Evolutionary conservation across 2,329 filamentous ascomycete species (phyloP).

Genomic region (Fusarium concolor): DNA sequence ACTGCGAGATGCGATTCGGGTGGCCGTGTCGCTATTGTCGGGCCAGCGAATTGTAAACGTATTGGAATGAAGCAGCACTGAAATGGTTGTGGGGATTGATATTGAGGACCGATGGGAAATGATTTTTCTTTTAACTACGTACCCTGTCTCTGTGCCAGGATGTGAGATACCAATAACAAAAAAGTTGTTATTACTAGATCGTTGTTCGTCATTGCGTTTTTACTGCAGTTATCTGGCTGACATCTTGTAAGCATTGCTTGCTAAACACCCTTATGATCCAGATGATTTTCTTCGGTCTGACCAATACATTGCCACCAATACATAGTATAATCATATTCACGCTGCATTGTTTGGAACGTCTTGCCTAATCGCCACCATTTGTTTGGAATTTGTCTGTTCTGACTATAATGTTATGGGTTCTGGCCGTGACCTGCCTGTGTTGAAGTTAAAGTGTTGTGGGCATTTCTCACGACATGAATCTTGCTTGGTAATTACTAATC

Average conservation of each 20-base stretch:
- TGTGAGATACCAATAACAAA: slow-evolving; percentile 37
- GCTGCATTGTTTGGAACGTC: neutral
- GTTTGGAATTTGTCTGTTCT: neutral
- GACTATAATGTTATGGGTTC: neutral
- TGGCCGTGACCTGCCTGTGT: neutral
- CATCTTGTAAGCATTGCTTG: neutral
- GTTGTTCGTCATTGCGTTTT: neutral
- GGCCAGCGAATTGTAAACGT: neutral
- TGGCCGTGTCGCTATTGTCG: neutral
- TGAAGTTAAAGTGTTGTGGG: neutral
- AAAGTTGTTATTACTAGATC: neutral
- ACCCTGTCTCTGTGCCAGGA: slow-evolving; percentile 18
- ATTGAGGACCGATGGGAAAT: neutral
- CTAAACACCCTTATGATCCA: neutral
- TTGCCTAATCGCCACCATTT: neutral
- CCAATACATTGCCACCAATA: neutral
- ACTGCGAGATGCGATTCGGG: neutral
- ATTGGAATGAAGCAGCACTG: slow-evolving; percentile 1
- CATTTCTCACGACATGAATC: neutral
- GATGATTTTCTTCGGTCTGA: no score
- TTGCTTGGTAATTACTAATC: no score
- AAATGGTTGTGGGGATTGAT: slow-evolving; percentile 6
- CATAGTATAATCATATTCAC: neutral
- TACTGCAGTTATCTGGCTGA: neutral
- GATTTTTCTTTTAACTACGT: slow-evolving; percentile 1